Base-by-base conservation (phyloP, 2,329 filamentous ascomycete species). In the Pseudogymnoascus sp. region DNA sequence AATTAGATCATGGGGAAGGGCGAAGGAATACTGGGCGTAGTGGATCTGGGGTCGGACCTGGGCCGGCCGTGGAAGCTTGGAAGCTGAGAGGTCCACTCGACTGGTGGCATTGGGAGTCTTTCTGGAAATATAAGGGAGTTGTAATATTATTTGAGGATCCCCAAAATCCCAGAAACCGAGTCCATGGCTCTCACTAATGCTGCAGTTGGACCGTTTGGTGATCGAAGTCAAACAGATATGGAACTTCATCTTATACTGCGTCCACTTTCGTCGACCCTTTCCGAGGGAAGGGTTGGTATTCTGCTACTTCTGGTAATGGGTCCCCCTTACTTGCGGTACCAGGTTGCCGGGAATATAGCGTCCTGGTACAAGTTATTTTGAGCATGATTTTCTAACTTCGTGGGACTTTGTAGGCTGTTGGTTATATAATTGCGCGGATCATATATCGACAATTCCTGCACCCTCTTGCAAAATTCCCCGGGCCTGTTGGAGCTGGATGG, bases 391-490 rank as follows among this genome's bases (percentile, higher is more conserved):
- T 55, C 49, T 55, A 33, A 55, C 49, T 22, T 55, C 33, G n/a
- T 55, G 25, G n/a, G 28, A 55, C 16, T 30, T 19, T n/a, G 14
- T 19, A 55, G 49, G 28, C 28, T 55, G 25, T 55, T 55, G 49
- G 49, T 19, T 55, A 33, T 33, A 33, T 55, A 55, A 55, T 55
- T 55, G 49, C 28, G 28, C 25, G n/a, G 9, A 55, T 55, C 49
- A 33, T 55, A 19, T 58, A 63, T 36, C 59, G 60, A 41, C 39
- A 49, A 23, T 39, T 62, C 42, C 64, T 67, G 23, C 72, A 74
- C 38, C 72, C 69, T 7, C 63, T 69, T 12, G 66, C 69, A 16
- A 69, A 70, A 28, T 73, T 69, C 60, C 70, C 70, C 1, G 71
- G 72, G 1, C 72, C 72, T 3, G 65, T 68, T 8, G 59, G 70